Base-by-base conservation (phyloP, 345 rosid species). In the Pistacia integerrima region DNA sequence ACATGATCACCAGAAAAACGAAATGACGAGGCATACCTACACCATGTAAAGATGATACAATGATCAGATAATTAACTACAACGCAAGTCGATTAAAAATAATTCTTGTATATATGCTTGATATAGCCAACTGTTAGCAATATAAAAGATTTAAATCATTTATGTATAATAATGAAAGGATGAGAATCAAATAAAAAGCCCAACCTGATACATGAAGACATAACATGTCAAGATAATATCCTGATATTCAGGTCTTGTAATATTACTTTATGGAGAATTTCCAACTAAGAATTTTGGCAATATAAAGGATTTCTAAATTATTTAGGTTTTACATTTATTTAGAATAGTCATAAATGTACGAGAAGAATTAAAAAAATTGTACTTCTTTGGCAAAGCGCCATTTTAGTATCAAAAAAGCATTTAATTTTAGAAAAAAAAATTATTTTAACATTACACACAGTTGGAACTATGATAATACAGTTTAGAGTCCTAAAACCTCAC, bases 21-120 rank as follows among this genome's bases (percentile, higher is more conserved):
- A 79, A 95, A 93, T 33, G 99, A 87, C 61, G 97, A 92, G 78
- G 98, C 97, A 85, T 93, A 95, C 82, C 98, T 95, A 76, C 83
- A 83, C 56, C 70, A 80, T 5, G 55, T 14, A 76, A 77, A n/a
- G 55, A 63, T 25, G 8, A 73, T 52, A 69, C 30, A 38, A 59
- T 65, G 64, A 69, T 73, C 79, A 81, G 5, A 36, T 56, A 69
- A 82, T 62, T 67, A 69, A 68, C 46, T 18, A 64, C 69, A 72
- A 76, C 74, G 62, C 28, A 57, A 68, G 60, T 57, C 48, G 82
- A 46, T 56, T 16, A 63, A 72, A 58, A 25, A 25, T 25, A 72
- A 59, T 28, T 12, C 44, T 33, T 33, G 44, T 56, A 1, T 28
- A 38, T n/a, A 67, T 49, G 16, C 30, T 16, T 38, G 54, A 17